Conservation (phyloP, 2,329 filamentous ascomycete species). For the Magnaporthales sp. region DNA sequence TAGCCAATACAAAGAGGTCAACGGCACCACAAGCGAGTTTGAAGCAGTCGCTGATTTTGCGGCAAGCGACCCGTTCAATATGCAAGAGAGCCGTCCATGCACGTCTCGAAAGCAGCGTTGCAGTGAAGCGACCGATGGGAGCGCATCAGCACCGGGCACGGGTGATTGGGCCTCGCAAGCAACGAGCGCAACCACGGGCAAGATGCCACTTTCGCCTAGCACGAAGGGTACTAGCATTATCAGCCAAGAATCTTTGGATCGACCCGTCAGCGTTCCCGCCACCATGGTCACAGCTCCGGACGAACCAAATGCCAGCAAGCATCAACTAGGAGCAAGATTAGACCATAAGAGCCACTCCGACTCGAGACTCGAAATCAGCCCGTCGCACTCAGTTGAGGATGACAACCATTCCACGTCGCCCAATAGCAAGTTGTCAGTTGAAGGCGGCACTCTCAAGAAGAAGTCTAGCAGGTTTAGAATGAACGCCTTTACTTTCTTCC, state of each 20-base stretch:
- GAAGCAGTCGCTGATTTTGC: constrained; percentile 38
- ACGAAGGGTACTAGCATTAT: constrained; percentile 58
- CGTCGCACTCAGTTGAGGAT: constrained; percentile 24
- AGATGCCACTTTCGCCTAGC: constrained; percentile 56
- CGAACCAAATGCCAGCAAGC: constrained; percentile 14
- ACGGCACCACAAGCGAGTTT: constrained; percentile 34
- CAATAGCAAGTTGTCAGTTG: constrained; percentile 25
- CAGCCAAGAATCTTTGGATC: constrained; percentile 49
- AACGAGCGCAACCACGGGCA: constrained; percentile 54
- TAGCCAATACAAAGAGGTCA: constrained; percentile 30
- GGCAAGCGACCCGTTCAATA: constrained; percentile 39
- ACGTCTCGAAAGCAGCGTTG: constrained; percentile 39
- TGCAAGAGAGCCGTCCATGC: constrained; percentile 29
- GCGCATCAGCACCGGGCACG: constrained; percentile 41
- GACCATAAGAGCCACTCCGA: constrained; percentile 18
- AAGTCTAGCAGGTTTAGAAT: constrained; percentile 56
- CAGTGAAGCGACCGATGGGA: constrained; percentile 55
- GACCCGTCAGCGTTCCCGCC: constrained; percentile 32
- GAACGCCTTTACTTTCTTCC: constrained; percentile 50
- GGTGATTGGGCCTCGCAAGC: constrained; percentile 56
- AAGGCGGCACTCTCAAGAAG: constrained; percentile 47
- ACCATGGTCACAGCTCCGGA: constrained; percentile 29
- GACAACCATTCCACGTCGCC: constrained; percentile 19
- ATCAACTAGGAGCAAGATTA: background rate
- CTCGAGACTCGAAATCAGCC: constrained; percentile 17